A percentile compares a stretch with the other conserved stretches of the same genome.
Conservation (phyloP, 352 stramenopile genomes). For the Phytophthora pluvialis region DNA sequence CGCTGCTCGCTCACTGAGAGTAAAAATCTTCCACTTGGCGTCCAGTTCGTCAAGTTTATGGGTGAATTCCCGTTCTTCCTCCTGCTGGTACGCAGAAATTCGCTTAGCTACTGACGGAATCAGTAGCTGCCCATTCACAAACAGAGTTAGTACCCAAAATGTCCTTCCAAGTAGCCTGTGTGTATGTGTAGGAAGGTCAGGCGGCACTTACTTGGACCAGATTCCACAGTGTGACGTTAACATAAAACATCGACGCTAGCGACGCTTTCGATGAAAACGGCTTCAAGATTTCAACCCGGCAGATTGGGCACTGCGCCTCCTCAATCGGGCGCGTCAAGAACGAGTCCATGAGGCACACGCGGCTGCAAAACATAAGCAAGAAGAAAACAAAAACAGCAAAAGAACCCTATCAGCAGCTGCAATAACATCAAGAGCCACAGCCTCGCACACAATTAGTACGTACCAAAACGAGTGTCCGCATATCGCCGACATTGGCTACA, state of each 20-base stretch:
- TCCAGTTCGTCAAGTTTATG: slow-evolving; percentile 58
- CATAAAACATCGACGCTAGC: slow-evolving; percentile 44
- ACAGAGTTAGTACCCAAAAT: slow-evolving; percentile 7
- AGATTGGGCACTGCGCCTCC: slow-evolving; percentile 58
- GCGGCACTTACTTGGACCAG: slow-evolving; percentile 53
- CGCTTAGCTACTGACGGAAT: slow-evolving; percentile 34
- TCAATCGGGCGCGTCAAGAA: slow-evolving; percentile 51
- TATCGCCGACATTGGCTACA: slow-evolving; percentile 46
- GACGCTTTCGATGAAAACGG: slow-evolving; percentile 31
- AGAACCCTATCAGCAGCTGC: too few relatives aligned
- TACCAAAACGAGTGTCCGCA: slow-evolving; percentile 70
- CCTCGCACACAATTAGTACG: background rate
- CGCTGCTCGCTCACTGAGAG: slow-evolving; percentile 37
- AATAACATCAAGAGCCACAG: too few relatives aligned
- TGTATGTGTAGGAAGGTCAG: too few relatives aligned
- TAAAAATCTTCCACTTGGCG: slow-evolving; percentile 64
- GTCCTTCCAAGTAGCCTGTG: too few relatives aligned
- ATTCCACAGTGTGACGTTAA: slow-evolving; percentile 83
- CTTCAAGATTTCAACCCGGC: slow-evolving; percentile 47
- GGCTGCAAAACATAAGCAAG: slow-evolving; percentile 43
- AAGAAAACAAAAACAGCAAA: slow-evolving; percentile 9
- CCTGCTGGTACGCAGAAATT: slow-evolving; percentile 20
- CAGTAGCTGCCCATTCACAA: slow-evolving; percentile 39
- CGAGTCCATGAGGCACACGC: slow-evolving; percentile 60
- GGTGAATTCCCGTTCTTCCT: slow-evolving; percentile 63